phyloP scores from a whole-genome alignment of 441 rosid species.

The Erodium texanum region DNA sequence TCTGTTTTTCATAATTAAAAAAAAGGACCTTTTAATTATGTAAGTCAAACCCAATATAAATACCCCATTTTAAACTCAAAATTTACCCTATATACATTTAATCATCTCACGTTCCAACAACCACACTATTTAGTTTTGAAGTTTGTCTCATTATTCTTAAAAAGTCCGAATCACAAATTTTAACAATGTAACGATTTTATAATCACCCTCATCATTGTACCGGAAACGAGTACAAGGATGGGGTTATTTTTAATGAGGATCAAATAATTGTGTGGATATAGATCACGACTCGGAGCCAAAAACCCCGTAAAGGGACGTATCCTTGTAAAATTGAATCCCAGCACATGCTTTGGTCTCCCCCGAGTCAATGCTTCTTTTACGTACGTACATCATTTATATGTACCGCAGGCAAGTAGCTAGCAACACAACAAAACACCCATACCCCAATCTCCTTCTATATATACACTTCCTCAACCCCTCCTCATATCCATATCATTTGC shows the following conservation, averaged over 20 bases:
- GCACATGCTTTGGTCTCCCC: not conserved
- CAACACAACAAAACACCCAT: not conserved
- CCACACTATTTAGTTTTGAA: no score
- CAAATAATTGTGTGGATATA: not conserved
- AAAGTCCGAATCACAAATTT: no score
- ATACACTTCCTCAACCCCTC: not conserved
- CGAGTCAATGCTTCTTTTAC: not conserved
- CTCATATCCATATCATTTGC: not conserved
- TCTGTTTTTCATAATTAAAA: no score
- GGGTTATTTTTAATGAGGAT: not conserved
- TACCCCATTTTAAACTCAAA: no score
- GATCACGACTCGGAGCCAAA: not conserved
- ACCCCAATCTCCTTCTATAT: not conserved
- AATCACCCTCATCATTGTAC: no score
- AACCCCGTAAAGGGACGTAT: not conserved
- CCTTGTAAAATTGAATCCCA: not conserved
- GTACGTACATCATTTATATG: not conserved
- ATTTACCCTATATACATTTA: no score
- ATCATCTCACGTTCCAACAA: no score
- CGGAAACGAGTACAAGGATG: no score
- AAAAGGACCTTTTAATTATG: no score
- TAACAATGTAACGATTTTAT: no score
- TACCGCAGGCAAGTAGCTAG: not conserved
- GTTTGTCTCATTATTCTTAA: no score
- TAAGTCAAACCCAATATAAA: no score